phyloP scores from a whole-genome alignment of 1,139 yeast genomes.

The Blastobotrys raffinosifermentans region DNA sequence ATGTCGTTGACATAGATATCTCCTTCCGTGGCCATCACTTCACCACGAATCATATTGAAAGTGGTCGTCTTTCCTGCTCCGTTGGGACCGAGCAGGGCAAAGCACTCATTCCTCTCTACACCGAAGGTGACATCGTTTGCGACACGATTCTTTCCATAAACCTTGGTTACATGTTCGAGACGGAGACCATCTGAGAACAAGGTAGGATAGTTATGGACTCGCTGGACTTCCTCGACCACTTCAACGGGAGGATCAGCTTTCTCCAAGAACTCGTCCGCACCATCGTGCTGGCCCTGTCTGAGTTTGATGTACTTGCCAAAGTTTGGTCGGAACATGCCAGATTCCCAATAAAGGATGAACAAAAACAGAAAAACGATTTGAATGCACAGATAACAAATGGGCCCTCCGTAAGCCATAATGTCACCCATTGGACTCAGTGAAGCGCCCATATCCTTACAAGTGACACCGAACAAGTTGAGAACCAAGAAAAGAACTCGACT shows the following conservation, averaged over 20 bases:
- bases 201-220: slow-evolving; percentile 15
- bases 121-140: slow-evolving; percentile 35
- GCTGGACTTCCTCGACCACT: slow-evolving; percentile 16
- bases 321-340: slow-evolving; percentile 25
- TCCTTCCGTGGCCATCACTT: slow-evolving; percentile 28
- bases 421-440: slow-evolving; percentile 26
- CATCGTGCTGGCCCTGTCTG: background rate
- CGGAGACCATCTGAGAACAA: slow-evolving; percentile 26
- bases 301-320: slow-evolving; percentile 5
- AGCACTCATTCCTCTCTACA: slow-evolving; percentile 31
- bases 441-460: slow-evolving; percentile 24
- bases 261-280: too few species aligned
- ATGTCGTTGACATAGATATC: slow-evolving; percentile 29
- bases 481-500: slow-evolving; percentile 30
- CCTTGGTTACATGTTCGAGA: slow-evolving; percentile 28
- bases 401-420: slow-evolving; percentile 34
- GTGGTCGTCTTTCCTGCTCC: slow-evolving; percentile 97
- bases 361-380: slow-evolving; percentile 25
- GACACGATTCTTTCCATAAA: slow-evolving; percentile 26
- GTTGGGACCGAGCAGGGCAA: slow-evolving; percentile 73
- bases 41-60: slow-evolving; percentile 62
- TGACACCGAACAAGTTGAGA: slow-evolving; percentile 32
- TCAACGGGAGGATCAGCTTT: slow-evolving; percentile 8
- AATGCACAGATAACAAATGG: slow-evolving; percentile 30
- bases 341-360: slow-evolving; percentile 32